Evolutionary conservation across 441 rosid species (phyloP), one percentile per base, ranked within the genome.

Genomic region (Mallotus repandus): DNA sequence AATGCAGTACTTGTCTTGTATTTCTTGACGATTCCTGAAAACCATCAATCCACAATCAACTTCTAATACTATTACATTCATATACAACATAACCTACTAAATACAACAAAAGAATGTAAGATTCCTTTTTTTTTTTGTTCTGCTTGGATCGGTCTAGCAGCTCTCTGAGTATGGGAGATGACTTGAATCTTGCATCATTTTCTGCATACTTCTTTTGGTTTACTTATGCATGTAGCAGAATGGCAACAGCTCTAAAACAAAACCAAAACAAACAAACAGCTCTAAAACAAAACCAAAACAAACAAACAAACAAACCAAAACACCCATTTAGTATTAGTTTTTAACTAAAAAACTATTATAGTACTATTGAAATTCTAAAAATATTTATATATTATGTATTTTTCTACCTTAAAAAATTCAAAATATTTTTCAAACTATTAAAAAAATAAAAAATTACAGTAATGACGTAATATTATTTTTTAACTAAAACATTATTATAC

Each of bases 201-300:
- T 89, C 97, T 11, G 97, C 95, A 21, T 94, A 94, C 77, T 86
- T 90, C 89, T 91, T 92, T 83, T 92, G 97, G 87, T 94, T 94
- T 65, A 85, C 92, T 68, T 88, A 97, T 94, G 91, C 85, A 32
- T 32, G 38, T 32, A 82, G 56, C 69, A 53, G 74, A 54, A 57
- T 21, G 16, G 15, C 72, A 57, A 55, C 38, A 29, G 63, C 19
- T 5, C 61, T 35, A 49, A 16, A 14, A 10, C 4, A 18, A 29
- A 53, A 19, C 11, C n/a, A n/a, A 50, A 4, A 14, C 50, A 66
- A 74, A 67, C 38, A 38, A 61, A 43, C 5, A 71, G n/a, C n/a
- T n/a, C n/a, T n/a, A n/a, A n/a, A n/a, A n/a, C n/a, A n/a, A n/a
- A n/a, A n/a, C n/a, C n/a, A n/a, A n/a, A n/a, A n/a, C n/a, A n/a